A percentile compares a stretch with the other conserved stretches of the same genome.
These are phyloP conservation scores for Plasmodium knowlesi DNA, from an alignment of 169 alveolate genomes.

Conservation along the genomic window DNA sequence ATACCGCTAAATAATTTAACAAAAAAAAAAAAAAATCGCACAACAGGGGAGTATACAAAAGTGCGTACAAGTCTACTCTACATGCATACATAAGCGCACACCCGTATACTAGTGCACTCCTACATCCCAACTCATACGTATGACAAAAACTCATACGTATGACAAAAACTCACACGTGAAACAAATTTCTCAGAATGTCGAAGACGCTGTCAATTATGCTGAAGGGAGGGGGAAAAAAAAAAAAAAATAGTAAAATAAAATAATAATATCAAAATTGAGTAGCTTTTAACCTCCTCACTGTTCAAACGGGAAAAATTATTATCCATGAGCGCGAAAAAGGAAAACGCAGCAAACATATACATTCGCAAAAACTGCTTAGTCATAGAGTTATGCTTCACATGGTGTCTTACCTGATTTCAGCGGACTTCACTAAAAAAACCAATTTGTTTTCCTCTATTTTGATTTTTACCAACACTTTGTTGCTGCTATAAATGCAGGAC, in stretches of 20 bases:
- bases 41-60: not conserved
- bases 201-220: conserved; percentile 59
- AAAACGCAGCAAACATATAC: not conserved
- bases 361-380: not conserved
- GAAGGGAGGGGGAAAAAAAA: not conserved
- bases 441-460: conserved; percentile 68
- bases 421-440: conserved; percentile 66
- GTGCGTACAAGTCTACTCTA: not conserved
- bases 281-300: not conserved
- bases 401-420: conserved; percentile 47
- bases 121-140: not conserved
- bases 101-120: not conserved
- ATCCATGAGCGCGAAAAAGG: not conserved
- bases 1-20: conserved; percentile 33
- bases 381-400: not conserved
- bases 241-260: not conserved
- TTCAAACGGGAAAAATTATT: conserved; percentile 13
- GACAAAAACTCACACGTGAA: conserved; percentile 11
- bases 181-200: conserved; percentile 63
- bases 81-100: conserved; percentile 1
- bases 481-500: conserved; percentile 50
- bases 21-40: not conserved
- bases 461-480: conserved; percentile 54
- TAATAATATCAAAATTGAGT: not conserved
- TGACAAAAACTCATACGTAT: not conserved